phyloP scores from a whole-genome alignment of 2,329 filamentous ascomycete species.

The Elsinoe arachidis region DNA sequence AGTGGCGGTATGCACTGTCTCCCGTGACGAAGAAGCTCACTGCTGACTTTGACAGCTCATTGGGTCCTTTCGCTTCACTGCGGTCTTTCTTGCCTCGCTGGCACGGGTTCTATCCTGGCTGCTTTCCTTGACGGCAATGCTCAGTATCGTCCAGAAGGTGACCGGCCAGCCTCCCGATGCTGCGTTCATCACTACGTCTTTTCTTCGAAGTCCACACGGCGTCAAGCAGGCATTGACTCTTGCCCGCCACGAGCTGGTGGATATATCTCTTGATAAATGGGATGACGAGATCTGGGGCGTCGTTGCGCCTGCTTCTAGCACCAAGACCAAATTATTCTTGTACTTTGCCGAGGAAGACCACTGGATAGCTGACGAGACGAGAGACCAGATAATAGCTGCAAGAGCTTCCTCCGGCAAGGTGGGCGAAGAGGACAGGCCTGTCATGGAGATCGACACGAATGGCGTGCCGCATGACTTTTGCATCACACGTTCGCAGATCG shows the following conservation, averaged over 20 bases:
- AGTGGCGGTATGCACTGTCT: constrained; percentile 31
- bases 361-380: constrained; percentile 52
- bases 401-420: constrained; percentile 27
- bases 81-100: constrained; percentile 20
- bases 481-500: constrained; percentile 39
- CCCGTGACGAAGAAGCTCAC: background rate
- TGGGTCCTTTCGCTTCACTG: constrained; percentile 10
- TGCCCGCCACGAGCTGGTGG: constrained; percentile 49
- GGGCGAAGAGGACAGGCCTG: constrained; percentile 35
- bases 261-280: constrained; percentile 50
- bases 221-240: constrained; percentile 50
- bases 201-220: constrained; percentile 41
- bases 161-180: constrained; percentile 37
- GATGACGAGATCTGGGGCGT: constrained; percentile 52
- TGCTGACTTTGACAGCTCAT: constrained; percentile 1
- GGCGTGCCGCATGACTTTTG: constrained; percentile 54
- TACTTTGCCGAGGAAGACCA: constrained; percentile 53
- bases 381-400: constrained; percentile 45
- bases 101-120: constrained; percentile 36
- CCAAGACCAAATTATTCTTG: constrained; percentile 44
- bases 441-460: constrained; percentile 47
- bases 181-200: constrained; percentile 41
- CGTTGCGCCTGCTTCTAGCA: constrained; percentile 17
- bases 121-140: constrained; percentile 34
- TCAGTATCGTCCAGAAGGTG: constrained; percentile 33